Percentiles rank a stretch among this genome's conserved stretches.
Evolutionary conservation across 2,329 filamentous ascomycete genomes (phyloP).

Genomic region (Ophiognomonia clavigignenti-juglandacearum): DNA sequence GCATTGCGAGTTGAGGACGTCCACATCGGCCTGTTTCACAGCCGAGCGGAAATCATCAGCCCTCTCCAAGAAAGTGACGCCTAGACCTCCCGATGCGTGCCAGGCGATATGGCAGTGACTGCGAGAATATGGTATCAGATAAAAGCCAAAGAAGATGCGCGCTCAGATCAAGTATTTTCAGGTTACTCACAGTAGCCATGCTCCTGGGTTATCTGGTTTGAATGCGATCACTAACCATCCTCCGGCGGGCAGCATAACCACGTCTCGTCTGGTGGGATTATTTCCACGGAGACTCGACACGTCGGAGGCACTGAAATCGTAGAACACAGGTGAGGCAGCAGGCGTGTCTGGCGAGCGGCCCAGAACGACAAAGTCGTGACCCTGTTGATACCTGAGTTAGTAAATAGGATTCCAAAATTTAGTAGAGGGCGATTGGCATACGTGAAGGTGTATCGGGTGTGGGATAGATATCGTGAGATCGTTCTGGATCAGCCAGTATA

Average conservation of each 20-base stretch:
- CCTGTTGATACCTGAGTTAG: slow-evolving; percentile 15
- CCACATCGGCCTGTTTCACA: slow-evolving; percentile 2
- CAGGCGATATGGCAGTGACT: slow-evolving; percentile 17
- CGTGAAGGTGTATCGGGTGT: slow-evolving; percentile 30
- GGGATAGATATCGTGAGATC: slow-evolving; percentile 20
- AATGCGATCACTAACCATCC: slow-evolving; percentile 44
- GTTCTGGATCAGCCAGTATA: slow-evolving; percentile 28
- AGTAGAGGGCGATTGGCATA: not conserved
- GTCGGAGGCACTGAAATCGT: slow-evolving; percentile 20
- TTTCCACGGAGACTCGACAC: slow-evolving; percentile 26
- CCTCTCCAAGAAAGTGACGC: slow-evolving; percentile 12
- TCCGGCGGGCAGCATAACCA: slow-evolving; percentile 35
- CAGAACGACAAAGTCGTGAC: slow-evolving; percentile 26
- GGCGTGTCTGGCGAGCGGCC: slow-evolving; percentile 21
- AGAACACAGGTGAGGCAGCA: slow-evolving; percentile 11
- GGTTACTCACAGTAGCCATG: slow-evolving; percentile 29
- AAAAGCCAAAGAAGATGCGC: too few relatives aligned
- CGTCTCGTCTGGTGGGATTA: slow-evolving; percentile 43
- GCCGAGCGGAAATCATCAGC: slow-evolving; percentile 4
- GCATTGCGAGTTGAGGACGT: slow-evolving; percentile 9
- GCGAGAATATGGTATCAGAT: too few relatives aligned
- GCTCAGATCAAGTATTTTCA: not conserved
- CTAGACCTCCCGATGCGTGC: slow-evolving; percentile 12
- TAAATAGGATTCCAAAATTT: not conserved
- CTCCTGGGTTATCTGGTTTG: slow-evolving; percentile 42